Conservation (phyloP, 192 early-diverging fungal species). For the Pilaira anomala region DNA sequence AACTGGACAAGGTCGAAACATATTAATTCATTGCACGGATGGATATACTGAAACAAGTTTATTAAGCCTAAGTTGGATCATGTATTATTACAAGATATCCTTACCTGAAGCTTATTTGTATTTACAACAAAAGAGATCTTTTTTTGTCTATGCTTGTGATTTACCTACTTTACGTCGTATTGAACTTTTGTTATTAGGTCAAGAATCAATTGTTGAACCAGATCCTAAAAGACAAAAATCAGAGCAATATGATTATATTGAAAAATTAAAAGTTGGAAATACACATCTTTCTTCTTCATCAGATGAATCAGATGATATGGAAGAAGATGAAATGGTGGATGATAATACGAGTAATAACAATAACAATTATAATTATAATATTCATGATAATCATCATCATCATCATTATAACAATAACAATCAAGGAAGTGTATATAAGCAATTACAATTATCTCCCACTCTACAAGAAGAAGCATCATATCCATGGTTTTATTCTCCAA, state of each 20-base stretch:
- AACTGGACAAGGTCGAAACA: slow-evolving; percentile 20
- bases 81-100: slow-evolving; percentile 43
- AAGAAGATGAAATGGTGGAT: background rate
- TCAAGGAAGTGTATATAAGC: background rate
- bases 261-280: too few species aligned
- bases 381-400: too few species aligned
- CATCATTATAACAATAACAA: background rate
- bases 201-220: slow-evolving; percentile 15
- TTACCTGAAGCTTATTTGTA: slow-evolving; percentile 53
- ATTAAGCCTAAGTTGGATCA: slow-evolving; percentile 44
- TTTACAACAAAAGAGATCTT: slow-evolving; percentile 51
- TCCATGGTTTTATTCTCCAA: slow-evolving; percentile 52
- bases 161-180: slow-evolving; percentile 41
- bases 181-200: slow-evolving; percentile 34
- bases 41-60: slow-evolving; percentile 57
- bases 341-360: background rate
- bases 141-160: slow-evolving; percentile 57
- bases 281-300: background rate
- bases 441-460: background rate
- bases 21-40: slow-evolving; percentile 56
- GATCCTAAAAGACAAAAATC: slow-evolving; percentile 6
- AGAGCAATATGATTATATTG: background rate
- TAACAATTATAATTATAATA: too few species aligned
- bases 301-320: background rate
- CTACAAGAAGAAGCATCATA: slow-evolving; percentile 16